Evolutionary conservation across 2,329 filamentous ascomycete genomes (phyloP).

Genomic region (Hortaea sp.): DNA sequence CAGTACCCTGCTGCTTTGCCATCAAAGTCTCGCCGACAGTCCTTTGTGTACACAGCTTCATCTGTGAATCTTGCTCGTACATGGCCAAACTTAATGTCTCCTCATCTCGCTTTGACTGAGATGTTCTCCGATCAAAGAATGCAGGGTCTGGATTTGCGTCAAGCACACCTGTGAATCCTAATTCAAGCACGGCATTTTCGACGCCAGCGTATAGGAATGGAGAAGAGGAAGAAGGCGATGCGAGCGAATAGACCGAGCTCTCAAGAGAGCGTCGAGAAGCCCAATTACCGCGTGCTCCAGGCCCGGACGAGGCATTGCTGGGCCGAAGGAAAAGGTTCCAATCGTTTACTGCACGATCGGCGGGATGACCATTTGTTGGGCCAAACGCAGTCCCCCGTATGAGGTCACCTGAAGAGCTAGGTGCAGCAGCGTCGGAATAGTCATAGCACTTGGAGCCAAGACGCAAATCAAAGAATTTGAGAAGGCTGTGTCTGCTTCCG

Average conservation of each 20-base stretch:
- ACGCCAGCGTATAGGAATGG: conserved; percentile 39
- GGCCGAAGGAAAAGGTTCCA: conserved; percentile 41
- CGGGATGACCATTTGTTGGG: neutral
- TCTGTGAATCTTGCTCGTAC: conserved; percentile 34
- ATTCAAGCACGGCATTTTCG: conserved; percentile 34
- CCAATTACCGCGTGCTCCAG: conserved; percentile 9
- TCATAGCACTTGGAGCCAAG: conserved; percentile 28
- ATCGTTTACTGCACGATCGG: conserved; percentile 6
- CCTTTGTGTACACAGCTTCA: conserved; percentile 32
- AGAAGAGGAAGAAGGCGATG: conserved; percentile 34
- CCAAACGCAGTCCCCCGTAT: neutral
- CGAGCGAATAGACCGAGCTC: conserved; percentile 38
- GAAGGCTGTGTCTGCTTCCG: conserved; percentile 44
- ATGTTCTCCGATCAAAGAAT: conserved; percentile 2
- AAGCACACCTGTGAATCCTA: conserved; percentile 34
- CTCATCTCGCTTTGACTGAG: conserved; percentile 5
- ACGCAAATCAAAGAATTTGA: conserved; percentile 55
- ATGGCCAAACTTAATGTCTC: conserved; percentile 35
- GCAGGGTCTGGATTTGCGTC: conserved; percentile 35
- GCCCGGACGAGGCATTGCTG: conserved; percentile 10
- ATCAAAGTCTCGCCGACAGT: conserved; percentile 21
- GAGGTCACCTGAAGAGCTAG: neutral
- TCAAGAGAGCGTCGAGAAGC: conserved; percentile 15
- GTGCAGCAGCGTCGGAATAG: conserved; percentile 15
- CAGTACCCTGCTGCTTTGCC: neutral